phyloP scores from a whole-genome alignment of 1,284 basidiomycete genomes.

The Leccinum olivaceoglutinosum region DNA sequence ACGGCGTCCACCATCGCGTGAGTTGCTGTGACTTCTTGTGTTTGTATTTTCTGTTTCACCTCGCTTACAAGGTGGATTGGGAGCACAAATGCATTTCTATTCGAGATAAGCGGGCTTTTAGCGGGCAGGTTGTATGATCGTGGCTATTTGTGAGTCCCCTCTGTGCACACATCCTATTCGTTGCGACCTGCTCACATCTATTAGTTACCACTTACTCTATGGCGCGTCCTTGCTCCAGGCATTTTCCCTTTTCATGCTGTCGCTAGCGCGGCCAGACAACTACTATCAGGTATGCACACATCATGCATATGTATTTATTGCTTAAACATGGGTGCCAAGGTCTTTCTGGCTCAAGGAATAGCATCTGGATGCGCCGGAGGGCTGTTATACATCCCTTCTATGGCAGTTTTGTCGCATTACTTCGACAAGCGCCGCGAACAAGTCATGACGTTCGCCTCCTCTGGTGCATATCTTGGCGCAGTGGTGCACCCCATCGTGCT shows the following conservation, averaged over 20 bases:
- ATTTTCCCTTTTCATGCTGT: conserved; percentile 35
- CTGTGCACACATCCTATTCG: background rate
- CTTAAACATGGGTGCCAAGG: conserved; percentile 10
- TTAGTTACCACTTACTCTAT: conserved; percentile 26
- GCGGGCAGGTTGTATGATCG: conserved; percentile 33
- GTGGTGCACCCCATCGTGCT: conserved; percentile 36
- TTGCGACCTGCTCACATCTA: background rate
- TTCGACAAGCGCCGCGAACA: conserved; percentile 29
- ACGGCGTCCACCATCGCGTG: conserved; percentile 37
- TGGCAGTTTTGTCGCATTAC: conserved; percentile 35
- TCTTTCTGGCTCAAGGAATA: conserved; percentile 35
- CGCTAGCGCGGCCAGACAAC: conserved; percentile 28
- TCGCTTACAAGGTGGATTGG: conserved; percentile 41
- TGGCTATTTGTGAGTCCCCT: conserved; percentile 30
- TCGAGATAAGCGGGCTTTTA: conserved; percentile 32
- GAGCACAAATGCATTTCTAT: conserved; percentile 39
- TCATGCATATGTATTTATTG: background rate
- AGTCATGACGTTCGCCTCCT: conserved; percentile 32
- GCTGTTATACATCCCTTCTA: conserved; percentile 29
- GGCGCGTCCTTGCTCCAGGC: conserved; percentile 27
- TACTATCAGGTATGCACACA: conserved; percentile 30
- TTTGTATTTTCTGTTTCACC: background rate
- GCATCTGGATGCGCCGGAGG: conserved; percentile 30
- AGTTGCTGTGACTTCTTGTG: conserved; percentile 8
- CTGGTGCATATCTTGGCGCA: conserved; percentile 34